phyloP scores from a whole-genome alignment of 225 moss, liverwort and hornwort species.

The Ulota crispa region DNA sequence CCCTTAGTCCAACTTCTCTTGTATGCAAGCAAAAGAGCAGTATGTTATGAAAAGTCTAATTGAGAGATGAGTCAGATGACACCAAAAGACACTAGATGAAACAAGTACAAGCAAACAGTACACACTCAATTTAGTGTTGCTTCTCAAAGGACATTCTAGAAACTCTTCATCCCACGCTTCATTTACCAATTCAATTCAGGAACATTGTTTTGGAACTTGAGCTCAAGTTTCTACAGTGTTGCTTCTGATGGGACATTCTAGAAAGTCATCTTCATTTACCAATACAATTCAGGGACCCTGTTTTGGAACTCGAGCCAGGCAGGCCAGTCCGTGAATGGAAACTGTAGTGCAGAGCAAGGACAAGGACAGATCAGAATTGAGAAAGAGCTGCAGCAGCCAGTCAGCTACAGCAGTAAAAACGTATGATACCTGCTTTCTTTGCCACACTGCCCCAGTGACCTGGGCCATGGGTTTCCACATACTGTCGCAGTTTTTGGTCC shows the following conservation, averaged over 20 bases:
- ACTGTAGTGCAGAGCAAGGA: background rate
- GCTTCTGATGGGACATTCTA: background rate
- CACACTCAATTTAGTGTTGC: background rate
- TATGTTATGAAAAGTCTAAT: background rate
- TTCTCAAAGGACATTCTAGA: background rate
- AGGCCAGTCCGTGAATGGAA: background rate
- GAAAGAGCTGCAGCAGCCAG: no score
- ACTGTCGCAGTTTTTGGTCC: conserved; percentile 18
- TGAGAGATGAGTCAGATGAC: background rate
- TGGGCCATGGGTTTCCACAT: conserved; percentile 9
- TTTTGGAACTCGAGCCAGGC: background rate
- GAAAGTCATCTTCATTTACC: background rate
- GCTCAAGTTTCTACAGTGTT: no score
- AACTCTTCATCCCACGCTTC: background rate
- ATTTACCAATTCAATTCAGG: background rate
- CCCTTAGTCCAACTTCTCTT: background rate
- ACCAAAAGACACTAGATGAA: background rate
- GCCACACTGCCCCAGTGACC: conserved; percentile 24
- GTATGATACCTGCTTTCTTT: conserved; percentile 26
- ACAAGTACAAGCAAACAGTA: background rate
- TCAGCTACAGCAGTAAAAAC: no score
- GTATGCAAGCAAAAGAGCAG: background rate
- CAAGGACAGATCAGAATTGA: no score
- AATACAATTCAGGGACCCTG: background rate
- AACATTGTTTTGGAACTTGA: background rate